Percentiles rank a stretch among this genome's conserved stretches.
phyloP scores from a whole-genome alignment of 192 early-diverging fungal species.

The Ambispora gerdemannii region DNA sequence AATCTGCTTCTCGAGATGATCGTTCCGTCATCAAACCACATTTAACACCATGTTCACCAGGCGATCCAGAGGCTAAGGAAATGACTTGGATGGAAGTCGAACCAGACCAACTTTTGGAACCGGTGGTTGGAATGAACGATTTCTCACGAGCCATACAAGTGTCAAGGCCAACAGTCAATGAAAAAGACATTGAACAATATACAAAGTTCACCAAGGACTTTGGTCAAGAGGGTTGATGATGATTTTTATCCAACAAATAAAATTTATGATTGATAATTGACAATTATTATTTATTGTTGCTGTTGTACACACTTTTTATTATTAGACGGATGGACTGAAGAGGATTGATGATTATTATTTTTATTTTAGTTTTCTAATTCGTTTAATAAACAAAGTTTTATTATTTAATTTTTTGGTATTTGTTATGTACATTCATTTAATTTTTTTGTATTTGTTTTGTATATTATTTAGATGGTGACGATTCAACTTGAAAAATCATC shows the following conservation, averaged over 20 bases:
- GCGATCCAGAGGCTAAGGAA: conserved; percentile 80
- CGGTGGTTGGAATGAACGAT: conserved; percentile 78
- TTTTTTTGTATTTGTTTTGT: too few relatives aligned
- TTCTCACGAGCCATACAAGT: conserved; percentile 80
- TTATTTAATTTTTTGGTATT: too few relatives aligned
- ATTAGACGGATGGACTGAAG: too few relatives aligned
- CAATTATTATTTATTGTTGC: too few relatives aligned
- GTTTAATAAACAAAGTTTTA: too few relatives aligned
- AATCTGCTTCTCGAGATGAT: conserved; percentile 58
- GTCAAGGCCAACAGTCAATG: conserved; percentile 80
- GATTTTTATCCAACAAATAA: neutral
- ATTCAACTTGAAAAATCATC: too few relatives aligned
- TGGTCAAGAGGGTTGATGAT: conserved; percentile 49
- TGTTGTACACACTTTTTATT: too few relatives aligned
- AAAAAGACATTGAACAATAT: conserved; percentile 75
- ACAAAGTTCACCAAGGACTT: conserved; percentile 89
- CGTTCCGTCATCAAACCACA: conserved; percentile 49
- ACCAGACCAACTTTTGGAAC: conserved; percentile 87
- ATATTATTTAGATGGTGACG: too few relatives aligned
- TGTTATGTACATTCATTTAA: too few relatives aligned
- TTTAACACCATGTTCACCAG: conserved; percentile 93
- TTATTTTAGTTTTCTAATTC: too few relatives aligned
- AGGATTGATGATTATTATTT: too few relatives aligned
- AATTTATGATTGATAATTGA: too few relatives aligned
- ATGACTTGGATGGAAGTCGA: conserved; percentile 86